Percentiles rank a stretch among this genome's conserved stretches.
Evolutionary conservation across 768 basidiomycete species (phyloP).

Genomic region (Heimioporus sp.): DNA sequence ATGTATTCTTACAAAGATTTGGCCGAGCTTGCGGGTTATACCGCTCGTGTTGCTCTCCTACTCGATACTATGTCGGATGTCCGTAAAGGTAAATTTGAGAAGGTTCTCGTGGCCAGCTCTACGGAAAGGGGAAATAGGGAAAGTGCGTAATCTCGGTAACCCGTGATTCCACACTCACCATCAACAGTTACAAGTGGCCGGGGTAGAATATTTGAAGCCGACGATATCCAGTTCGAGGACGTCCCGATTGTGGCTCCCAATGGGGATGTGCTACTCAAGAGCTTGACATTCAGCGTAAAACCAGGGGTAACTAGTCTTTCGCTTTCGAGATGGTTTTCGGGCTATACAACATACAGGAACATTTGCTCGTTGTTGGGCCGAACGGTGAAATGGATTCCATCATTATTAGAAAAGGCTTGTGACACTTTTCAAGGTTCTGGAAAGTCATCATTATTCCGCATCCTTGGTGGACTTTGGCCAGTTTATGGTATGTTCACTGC

Average conservation of each 20-base stretch:
- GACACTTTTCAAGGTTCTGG: slow-evolving; percentile 58
- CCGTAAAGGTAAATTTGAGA: slow-evolving; percentile 80
- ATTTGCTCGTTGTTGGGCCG: slow-evolving; percentile 89
- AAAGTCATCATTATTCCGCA: slow-evolving; percentile 92
- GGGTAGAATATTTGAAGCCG: slow-evolving; percentile 77
- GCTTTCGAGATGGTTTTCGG: neutral
- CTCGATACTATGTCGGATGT: slow-evolving; percentile 92
- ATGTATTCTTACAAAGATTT: slow-evolving; percentile 99
- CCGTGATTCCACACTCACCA: neutral
- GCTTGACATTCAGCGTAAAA: slow-evolving; percentile 85
- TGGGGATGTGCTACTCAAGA: slow-evolving; percentile 85
- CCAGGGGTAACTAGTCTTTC: slow-evolving; percentile 56
- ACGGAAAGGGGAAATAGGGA: slow-evolving; percentile 69
- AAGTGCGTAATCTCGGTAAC: slow-evolving; percentile 46
- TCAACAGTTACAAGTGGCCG: slow-evolving; percentile 71
- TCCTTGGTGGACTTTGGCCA: slow-evolving; percentile 95
- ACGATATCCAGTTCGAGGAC: slow-evolving; percentile 88
- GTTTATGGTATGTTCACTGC: slow-evolving; percentile 42
- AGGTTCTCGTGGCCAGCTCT: slow-evolving; percentile 78
- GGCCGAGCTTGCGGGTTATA: slow-evolving; percentile 94
- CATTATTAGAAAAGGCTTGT: neutral
- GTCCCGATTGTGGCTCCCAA: slow-evolving; percentile 97
- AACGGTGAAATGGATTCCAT: slow-evolving; percentile 57
- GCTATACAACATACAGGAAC: slow-evolving; percentile 54
- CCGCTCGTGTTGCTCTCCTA: slow-evolving; percentile 83